These are phyloP conservation scores for Fonsecaea pedrosoi DNA, from an alignment of 2,329 filamentous ascomycete species.

Conservation along the genomic window DNA sequence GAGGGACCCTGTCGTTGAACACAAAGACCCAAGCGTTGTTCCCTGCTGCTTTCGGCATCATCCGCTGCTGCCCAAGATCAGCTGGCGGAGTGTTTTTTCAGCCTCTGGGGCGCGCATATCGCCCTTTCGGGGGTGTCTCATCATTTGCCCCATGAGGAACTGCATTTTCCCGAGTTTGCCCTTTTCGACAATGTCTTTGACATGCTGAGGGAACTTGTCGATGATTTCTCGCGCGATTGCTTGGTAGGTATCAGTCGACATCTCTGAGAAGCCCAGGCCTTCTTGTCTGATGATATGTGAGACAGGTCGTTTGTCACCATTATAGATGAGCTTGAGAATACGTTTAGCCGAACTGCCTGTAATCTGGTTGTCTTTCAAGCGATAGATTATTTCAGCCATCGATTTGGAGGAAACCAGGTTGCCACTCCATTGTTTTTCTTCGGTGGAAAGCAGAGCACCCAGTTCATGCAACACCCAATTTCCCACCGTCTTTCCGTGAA, in stretches of 20 bases:
- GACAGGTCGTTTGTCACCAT: slow-evolving; percentile 57
- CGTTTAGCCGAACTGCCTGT: slow-evolving; percentile 66
- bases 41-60: neutral
- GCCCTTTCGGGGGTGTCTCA: slow-evolving; percentile 65
- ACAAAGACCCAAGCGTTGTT: neutral
- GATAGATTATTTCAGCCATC: slow-evolving; percentile 55
- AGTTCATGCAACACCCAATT: slow-evolving; percentile 80
- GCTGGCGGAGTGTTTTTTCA: slow-evolving; percentile 56
- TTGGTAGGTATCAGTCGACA: slow-evolving; percentile 64
- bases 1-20: neutral
- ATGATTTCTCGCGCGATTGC: slow-evolving; percentile 62
- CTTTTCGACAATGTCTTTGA: slow-evolving; percentile 64
- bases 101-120: slow-evolving; percentile 68
- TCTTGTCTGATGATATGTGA: slow-evolving; percentile 63
- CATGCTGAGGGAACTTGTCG: slow-evolving; percentile 62
- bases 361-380: slow-evolving; percentile 53
- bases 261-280: slow-evolving; percentile 61
- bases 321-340: slow-evolving; percentile 63
- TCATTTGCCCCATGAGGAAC: slow-evolving; percentile 74
- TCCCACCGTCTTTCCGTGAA: slow-evolving; percentile 58
- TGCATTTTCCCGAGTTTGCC: slow-evolving; percentile 69
- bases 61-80: slow-evolving; percentile 20
- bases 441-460: slow-evolving; percentile 66
- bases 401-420: slow-evolving; percentile 49
- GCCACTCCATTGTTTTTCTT: slow-evolving; percentile 54